Evolutionary conservation across 257 asterid species (phyloP), one percentile per base, ranked within the genome.

Genomic region (Solanum virginianum): DNA sequence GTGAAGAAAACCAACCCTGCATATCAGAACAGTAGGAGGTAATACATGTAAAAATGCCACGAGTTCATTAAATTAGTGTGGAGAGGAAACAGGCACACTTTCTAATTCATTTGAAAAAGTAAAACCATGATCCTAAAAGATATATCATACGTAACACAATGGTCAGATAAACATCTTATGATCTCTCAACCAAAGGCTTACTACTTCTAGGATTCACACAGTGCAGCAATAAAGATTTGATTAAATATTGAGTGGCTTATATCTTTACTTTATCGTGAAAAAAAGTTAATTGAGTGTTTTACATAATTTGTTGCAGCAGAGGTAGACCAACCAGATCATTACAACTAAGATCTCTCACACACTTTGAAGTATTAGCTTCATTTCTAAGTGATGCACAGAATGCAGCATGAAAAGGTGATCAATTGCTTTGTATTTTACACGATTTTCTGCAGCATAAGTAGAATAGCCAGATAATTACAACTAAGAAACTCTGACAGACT

Each of bases 1-100:
- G 98, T 97, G 93, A 97, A 95, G 93, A 91, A 95, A 87, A 97
- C 99, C 87, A 97, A 86, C 56, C 99, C 99, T 96, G 92, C 13
- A 92, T 80, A 15, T 41, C 88, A 82, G 29, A 85, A 79, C 54
- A 17, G 83, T 26, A 53, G 83, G 29, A 79, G 49, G 65, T 53
- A 26, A 53, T 53, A 6, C 17, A 79, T 17, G 29, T 16, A 54
- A 77, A 10, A 65, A 26, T 53, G 26, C 51, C 49, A 26, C 29
- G 83, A 53, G 49, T 51, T 79, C 83, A 24, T 15, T 9, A 79
- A 15, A 16, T 24, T 53, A 53, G 29, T 53, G 10, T 53, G 83
- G 83, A 13, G 83, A 79, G 29, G 16, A 29, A 39, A 53, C 29
- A 10, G 11, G 49, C 43, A 26, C 7, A 79, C 18, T 53, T 16